Evolutionary conservation across 1,284 basidiomycete genomes (phyloP).

Genomic region (Sphagnurus paluster): DNA sequence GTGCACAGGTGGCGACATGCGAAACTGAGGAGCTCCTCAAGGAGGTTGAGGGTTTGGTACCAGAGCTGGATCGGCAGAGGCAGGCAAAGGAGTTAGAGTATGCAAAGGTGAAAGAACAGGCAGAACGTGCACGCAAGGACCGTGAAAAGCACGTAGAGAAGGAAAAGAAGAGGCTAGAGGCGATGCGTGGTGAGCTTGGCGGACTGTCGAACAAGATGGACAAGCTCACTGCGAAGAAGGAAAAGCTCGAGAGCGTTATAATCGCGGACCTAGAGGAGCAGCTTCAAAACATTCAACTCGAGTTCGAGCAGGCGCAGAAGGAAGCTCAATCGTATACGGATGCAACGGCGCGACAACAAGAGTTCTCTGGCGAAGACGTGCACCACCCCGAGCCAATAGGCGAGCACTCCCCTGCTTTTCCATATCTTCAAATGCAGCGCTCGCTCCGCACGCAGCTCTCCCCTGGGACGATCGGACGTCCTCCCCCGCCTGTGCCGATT

Average conservation of each 20-base stretch:
- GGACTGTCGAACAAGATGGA: slow-evolving; percentile 51
- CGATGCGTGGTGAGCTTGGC: slow-evolving; percentile 47
- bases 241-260: slow-evolving; percentile 48
- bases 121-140: slow-evolving; percentile 42
- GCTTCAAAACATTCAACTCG: slow-evolving; percentile 45
- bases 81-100: slow-evolving; percentile 50
- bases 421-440: slow-evolving; percentile 26
- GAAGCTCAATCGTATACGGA: slow-evolving; percentile 26
- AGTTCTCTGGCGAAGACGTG: slow-evolving; percentile 16
- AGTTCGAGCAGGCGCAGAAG: slow-evolving; percentile 48
- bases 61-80: slow-evolving; percentile 43
- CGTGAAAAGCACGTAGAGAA: slow-evolving; percentile 53
- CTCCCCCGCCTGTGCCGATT: slow-evolving; percentile 21
- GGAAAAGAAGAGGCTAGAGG: slow-evolving; percentile 59
- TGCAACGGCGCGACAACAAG: slow-evolving; percentile 17
- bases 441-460: slow-evolving; percentile 24
- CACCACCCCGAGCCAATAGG: slow-evolving; percentile 7
- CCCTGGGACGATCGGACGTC: slow-evolving; percentile 33
- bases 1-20: slow-evolving; percentile 56
- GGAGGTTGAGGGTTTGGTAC: slow-evolving; percentile 53
- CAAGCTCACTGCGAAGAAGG: slow-evolving; percentile 50
- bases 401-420: slow-evolving; percentile 16
- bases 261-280: slow-evolving; percentile 58
- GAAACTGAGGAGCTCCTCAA: slow-evolving; percentile 53
- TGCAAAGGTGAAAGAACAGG: slow-evolving; percentile 42